Evolutionary conservation across 2,329 filamentous ascomycete genomes (phyloP), one percentile per base, ranked within the genome.

Genomic region (Acephala macrosclerotiorum): DNA sequence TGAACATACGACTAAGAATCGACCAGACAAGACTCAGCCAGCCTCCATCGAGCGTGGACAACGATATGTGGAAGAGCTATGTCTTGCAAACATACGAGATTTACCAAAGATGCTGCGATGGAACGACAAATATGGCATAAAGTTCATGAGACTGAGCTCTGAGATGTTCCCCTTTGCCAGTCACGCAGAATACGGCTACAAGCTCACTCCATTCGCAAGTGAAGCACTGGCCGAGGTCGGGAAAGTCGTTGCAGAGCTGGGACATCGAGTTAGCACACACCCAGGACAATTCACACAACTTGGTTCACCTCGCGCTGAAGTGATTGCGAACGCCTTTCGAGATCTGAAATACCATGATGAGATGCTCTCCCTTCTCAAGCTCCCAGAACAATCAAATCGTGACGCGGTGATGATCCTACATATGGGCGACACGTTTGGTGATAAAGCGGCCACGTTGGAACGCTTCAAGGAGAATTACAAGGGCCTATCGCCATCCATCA

Each of bases 111-210:
- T 97, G 87, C 75, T 97, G 9, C 86, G 88, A 1, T 98, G 95
- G 95, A 97, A 98, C 75, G 90, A 96, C 70, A 91, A 88, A 71
- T 97, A 95, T 70, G 90, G 91, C 45, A 98, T 98, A 79, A 94
- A 89, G 71, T 97, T 98, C 77, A 88, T 98, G 87, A 88, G 95
- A 1, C 82, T 98, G 22, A 97, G 93, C 71, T 97, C 93, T 62
- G 95, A 97, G 72, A 97, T 97, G 92, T 98, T 98, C 70, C 95
- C 95, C 0, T 97, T 97, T 77, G 95, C 95, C 1, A 96, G 92
- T 70, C 95, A 98, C 74, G 85, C 87, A 26, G 91, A 93, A 68
- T 91, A 97, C 70, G 95, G 94, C 0, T 98, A 98, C 78, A 91
- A 88, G 71, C 83, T 98, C 14, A 89, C 89, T 0, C 90, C 92